Evolutionary conservation across 2,329 filamentous ascomycete species (phyloP).

Genomic region (Geosmithia putterillii): DNA sequence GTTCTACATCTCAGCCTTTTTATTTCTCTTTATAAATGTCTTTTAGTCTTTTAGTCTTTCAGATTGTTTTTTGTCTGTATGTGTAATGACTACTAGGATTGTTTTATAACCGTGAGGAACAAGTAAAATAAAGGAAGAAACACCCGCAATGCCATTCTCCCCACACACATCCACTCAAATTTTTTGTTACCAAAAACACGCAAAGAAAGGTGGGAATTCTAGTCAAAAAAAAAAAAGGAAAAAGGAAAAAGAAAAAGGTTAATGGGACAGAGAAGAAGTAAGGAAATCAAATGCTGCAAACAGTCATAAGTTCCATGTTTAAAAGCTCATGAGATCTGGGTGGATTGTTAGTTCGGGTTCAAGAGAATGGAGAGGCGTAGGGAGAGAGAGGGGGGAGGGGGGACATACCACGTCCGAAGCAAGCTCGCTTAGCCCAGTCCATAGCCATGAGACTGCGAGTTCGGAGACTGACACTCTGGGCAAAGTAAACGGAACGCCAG

Average conservation of each 20-base stretch:
- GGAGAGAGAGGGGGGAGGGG: background rate
- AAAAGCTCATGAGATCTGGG: slow-evolving; percentile 41
- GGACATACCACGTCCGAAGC: slow-evolving; percentile 84
- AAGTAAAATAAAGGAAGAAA: background rate
- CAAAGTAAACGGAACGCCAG: slow-evolving; percentile 94
- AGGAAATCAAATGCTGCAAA: background rate
- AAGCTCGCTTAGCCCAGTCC: slow-evolving; percentile 95
- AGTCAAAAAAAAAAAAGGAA: background rate
- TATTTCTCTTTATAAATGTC: background rate
- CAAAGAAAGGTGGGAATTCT: too few relatives aligned
- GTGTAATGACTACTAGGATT: too few relatives aligned
- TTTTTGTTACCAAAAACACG: background rate
- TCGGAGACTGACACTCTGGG: slow-evolving; percentile 87
- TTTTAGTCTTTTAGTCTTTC: background rate
- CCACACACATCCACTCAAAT: background rate
- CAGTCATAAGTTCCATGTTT: slow-evolving; percentile 7
- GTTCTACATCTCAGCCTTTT: background rate
- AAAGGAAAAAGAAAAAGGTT: background rate
- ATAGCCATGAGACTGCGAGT: slow-evolving; percentile 84
- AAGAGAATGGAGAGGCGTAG: background rate
- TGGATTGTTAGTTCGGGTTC: slow-evolving; percentile 1
- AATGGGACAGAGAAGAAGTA: background rate
- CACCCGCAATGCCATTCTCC: background rate
- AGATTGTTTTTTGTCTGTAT: too few relatives aligned
- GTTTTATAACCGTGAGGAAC: background rate